These are phyloP conservation scores for Pythium pyrilobum DNA, from an alignment of 352 stramenopile genomes.

Conservation along the genomic window DNA sequence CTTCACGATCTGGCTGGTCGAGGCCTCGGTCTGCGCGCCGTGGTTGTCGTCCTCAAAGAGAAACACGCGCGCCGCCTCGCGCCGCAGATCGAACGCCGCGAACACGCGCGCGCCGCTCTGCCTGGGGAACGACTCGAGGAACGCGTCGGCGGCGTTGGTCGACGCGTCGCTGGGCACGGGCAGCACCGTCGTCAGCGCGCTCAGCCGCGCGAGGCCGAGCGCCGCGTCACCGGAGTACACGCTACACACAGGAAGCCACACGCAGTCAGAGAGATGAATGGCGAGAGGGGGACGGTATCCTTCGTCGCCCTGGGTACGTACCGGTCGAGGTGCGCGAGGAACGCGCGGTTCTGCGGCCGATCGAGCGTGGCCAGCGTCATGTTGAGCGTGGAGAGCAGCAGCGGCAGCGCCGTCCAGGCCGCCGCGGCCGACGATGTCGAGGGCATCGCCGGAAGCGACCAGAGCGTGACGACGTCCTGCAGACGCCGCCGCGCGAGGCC, in stretches of 20 bases:
- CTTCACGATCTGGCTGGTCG: slow-evolving; percentile 29
- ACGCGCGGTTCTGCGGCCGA: slow-evolving; percentile 31
- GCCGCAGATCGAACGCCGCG: slow-evolving; percentile 45
- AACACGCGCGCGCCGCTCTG: slow-evolving; percentile 35
- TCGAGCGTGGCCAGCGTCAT: slow-evolving; percentile 56
- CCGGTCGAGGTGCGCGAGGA: slow-evolving; percentile 47
- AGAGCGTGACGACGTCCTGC: neutral
- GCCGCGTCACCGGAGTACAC: slow-evolving; percentile 35
- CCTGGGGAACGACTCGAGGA: slow-evolving; percentile 35
- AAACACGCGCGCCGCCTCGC: slow-evolving; percentile 13
- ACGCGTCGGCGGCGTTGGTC: slow-evolving; percentile 20
- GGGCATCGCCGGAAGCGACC: neutral
- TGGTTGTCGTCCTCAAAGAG: slow-evolving; percentile 17
- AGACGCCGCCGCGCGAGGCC: neutral
- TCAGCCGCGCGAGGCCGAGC: slow-evolving; percentile 40
- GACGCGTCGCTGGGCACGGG: slow-evolving; percentile 19
- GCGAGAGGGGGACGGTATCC: neutral
- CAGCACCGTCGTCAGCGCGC: slow-evolving; percentile 34
- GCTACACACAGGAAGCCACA: too few species aligned
- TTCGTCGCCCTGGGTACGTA: too few species aligned
- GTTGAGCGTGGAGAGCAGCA: slow-evolving; percentile 49
- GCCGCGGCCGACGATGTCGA: slow-evolving; percentile 23
- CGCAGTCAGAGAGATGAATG: neutral
- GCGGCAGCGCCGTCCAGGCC: slow-evolving; percentile 46
- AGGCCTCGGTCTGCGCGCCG: neutral